These are phyloP conservation scores for Fusarium sp. DNA, from an alignment of 2,329 filamentous ascomycete species.

Conservation along the genomic window DNA sequence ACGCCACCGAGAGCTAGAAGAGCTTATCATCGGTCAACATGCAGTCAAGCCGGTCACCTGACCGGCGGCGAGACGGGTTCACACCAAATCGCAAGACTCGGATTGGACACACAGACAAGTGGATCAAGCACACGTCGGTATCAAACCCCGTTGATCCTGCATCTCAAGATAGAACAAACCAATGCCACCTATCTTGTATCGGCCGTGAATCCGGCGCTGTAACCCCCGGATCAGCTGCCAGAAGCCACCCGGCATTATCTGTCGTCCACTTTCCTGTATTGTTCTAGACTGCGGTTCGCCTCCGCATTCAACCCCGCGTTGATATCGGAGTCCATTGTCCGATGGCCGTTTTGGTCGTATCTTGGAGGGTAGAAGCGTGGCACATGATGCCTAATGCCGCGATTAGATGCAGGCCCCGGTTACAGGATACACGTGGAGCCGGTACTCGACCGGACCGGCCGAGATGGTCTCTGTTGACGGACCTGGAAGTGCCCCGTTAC, in stretches of 20 bases:
- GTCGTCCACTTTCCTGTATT: slow-evolving; percentile 29
- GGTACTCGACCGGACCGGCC: background rate
- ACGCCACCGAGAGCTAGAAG: background rate
- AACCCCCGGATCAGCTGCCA: slow-evolving; percentile 21
- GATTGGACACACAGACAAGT: slow-evolving; percentile 17
- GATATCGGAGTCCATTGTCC: background rate
- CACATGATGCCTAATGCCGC: background rate
- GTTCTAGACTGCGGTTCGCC: slow-evolving; percentile 29
- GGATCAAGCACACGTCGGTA: slow-evolving; percentile 24
- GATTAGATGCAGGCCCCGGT: background rate
- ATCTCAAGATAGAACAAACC: slow-evolving; percentile 7
- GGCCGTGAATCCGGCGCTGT: background rate
- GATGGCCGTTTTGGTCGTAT: background rate
- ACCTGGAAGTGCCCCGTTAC: background rate
- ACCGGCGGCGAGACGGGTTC: slow-evolving; percentile 27
- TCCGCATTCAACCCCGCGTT: slow-evolving; percentile 19
- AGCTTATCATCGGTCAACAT: slow-evolving; percentile 17
- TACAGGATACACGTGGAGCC: background rate
- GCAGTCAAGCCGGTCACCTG: slow-evolving; percentile 27
- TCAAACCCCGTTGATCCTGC: slow-evolving; percentile 12
- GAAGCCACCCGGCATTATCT: slow-evolving; percentile 22
- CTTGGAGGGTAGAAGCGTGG: background rate
- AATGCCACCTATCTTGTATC: slow-evolving; percentile 1
- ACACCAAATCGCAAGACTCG: slow-evolving; percentile 4
- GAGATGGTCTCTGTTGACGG: background rate